Base-by-base conservation (phyloP, 305 asterid species). In the Solanum hybrid region DNA sequence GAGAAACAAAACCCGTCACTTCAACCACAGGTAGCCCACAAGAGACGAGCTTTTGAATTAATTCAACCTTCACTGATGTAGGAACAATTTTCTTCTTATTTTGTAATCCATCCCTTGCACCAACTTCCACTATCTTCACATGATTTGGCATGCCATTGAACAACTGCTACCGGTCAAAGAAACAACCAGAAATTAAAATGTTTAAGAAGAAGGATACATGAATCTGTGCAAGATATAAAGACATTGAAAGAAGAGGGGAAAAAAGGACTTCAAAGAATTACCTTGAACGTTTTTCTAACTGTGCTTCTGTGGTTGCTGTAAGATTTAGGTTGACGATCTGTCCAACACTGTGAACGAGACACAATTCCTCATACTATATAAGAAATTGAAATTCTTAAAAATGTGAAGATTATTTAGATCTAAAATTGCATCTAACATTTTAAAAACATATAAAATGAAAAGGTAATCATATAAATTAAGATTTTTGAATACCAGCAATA, bases 1-100 rank as follows among this genome's bases (percentile, higher is more conserved):
- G 98, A 4, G 99, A 97, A 87, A 97, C 99, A 90, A 97, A 97
- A 91, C 99, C 96, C 82, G 99, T 97, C 72, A 97, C 99, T 92
- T 97, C 99, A 89, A 97, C 97, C 89, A 96, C 98, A 17, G 97
- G 89, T 90, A 97, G 93, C 78, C 99, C 99, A 84, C 94, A 91
- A 32, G 97, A 94, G 91, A 95, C 98, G 83, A 97, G 91, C 89
- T 94, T 96, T 72, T 87, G 95, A 88, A 97, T 94, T 93, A 97
- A 91, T 86, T 94, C 95, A 82, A 96, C 92, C 91, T 97, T 97
- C 90, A 97, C 95, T 1, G 94, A 81, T 81, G 98, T 93, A 24
- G 99, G 98, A 87, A 97, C 99, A 45, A 91, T 91, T 89, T 94
- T 92, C 92, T 96, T 95, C 94, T 97, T 98, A 83, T 97, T 96